These are phyloP conservation scores for Deakozyma indianensis DNA, from an alignment of 805 yeast species.

Conservation along the genomic window DNA sequence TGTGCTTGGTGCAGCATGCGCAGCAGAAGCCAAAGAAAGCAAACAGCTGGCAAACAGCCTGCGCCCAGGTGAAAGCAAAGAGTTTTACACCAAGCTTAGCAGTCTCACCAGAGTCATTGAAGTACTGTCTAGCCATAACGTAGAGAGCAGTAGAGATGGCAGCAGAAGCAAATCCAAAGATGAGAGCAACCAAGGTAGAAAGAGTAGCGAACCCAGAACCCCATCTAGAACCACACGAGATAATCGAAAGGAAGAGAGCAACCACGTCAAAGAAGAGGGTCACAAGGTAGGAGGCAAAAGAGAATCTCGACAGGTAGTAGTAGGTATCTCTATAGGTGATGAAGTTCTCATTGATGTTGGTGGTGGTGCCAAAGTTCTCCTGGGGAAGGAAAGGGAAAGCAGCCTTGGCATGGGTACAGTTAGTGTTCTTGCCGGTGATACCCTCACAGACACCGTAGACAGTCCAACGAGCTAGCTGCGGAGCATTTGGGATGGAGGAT, in stretches of 20 bases:
- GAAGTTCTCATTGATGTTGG: slow-evolving; percentile 42
- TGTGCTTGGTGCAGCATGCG: slow-evolving; percentile 6
- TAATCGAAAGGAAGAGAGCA: slow-evolving; percentile 26
- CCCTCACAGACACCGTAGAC: slow-evolving; percentile 54
- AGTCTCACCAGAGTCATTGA: slow-evolving; percentile 29
- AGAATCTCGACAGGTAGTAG: slow-evolving; percentile 55
- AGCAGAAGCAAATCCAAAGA: slow-evolving; percentile 36
- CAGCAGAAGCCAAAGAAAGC: slow-evolving; percentile 18
- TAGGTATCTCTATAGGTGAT: slow-evolving; percentile 33
- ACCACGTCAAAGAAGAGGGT: slow-evolving; percentile 40
- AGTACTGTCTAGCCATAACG: slow-evolving; percentile 63
- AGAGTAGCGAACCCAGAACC: slow-evolving; percentile 16
- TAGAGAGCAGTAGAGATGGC: slow-evolving; percentile 61
- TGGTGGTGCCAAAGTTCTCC: slow-evolving; percentile 47
- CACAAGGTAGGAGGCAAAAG: slow-evolving; percentile 47
- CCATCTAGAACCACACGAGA: slow-evolving; percentile 14
- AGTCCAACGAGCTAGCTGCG: slow-evolving; percentile 58
- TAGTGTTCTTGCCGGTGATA: slow-evolving; percentile 28
- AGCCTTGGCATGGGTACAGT: slow-evolving; percentile 44
- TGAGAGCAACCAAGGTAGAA: slow-evolving; percentile 13
- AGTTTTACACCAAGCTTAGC: slow-evolving; percentile 20
- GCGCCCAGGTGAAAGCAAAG: slow-evolving; percentile 53
- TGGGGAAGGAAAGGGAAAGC: slow-evolving; percentile 81
- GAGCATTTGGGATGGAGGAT: slow-evolving; percentile 28
- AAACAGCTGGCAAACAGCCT: slow-evolving; percentile 23